phyloP scores from a whole-genome alignment of 2,329 filamentous ascomycete genomes.

The Aulographum hederae region DNA sequence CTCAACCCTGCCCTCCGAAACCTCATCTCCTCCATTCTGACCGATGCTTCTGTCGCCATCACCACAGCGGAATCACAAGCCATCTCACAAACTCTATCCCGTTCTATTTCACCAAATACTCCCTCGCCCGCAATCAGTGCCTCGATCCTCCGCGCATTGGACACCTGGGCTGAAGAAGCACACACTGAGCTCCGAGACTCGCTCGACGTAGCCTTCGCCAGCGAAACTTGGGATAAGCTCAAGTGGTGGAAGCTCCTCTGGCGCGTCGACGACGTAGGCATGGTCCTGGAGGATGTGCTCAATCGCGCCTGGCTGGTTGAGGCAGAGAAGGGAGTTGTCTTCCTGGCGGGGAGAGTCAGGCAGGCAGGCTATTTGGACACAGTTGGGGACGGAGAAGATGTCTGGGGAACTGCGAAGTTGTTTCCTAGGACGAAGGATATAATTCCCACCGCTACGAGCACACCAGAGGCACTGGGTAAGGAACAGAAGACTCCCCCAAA shows the following conservation, averaged over 20 bases:
- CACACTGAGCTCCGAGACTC: conserved; percentile 71
- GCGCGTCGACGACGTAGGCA: conserved; percentile 79
- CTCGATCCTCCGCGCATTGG: conserved; percentile 40
- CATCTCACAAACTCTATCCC: neutral
- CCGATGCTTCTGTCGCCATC: neutral
- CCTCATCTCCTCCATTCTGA: conserved; percentile 37
- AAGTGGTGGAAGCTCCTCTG: conserved; percentile 93
- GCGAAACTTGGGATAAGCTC: conserved; percentile 60
- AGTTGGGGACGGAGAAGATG: too few relatives aligned
- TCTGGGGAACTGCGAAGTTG: too few relatives aligned
- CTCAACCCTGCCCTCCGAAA: conserved; percentile 49
- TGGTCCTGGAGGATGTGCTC: conserved; percentile 66
- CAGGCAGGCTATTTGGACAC: conserved; percentile 43
- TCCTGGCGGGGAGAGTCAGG: conserved; percentile 58
- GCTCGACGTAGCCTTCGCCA: conserved; percentile 58
- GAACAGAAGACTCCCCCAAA: too few relatives aligned
- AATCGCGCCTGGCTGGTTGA: conserved; percentile 56
- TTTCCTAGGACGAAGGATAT: too few relatives aligned
- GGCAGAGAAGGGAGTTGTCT: conserved; percentile 69
- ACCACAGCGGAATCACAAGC: neutral
- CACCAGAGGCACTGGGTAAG: too few relatives aligned
- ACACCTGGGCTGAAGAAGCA: conserved; percentile 58
- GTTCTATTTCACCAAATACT: too few relatives aligned
- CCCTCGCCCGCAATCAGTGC: conserved; percentile 10
- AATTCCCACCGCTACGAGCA: too few relatives aligned